Percentiles rank a stretch among this genome's conserved stretches.
These are phyloP conservation scores for Bipolaris victoriae DNA, from an alignment of 2,329 filamentous ascomycete species.

Conservation along the genomic window DNA sequence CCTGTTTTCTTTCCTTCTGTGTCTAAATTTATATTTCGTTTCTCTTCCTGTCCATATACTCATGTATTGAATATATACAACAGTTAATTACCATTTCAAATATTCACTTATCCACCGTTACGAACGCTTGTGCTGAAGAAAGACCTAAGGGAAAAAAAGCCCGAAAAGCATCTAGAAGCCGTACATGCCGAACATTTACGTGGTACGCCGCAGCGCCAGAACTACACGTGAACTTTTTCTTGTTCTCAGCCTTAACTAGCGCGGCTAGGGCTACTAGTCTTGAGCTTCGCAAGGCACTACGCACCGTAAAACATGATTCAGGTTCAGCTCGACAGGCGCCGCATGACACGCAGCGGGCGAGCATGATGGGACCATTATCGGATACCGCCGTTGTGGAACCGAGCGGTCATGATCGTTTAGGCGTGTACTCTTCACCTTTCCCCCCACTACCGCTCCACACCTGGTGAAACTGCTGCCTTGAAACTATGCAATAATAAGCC, in stretches of 20 bases:
- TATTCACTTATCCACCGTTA: too few species aligned
- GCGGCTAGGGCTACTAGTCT: neutral
- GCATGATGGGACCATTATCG: too few species aligned
- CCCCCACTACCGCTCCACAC: too few species aligned
- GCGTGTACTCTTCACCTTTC: too few species aligned
- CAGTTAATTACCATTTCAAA: too few species aligned
- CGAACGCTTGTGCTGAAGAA: too few species aligned
- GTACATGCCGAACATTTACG: neutral
- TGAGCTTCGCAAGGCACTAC: neutral
- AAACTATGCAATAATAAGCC: too few species aligned
- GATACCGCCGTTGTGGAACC: too few species aligned
- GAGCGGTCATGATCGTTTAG: too few species aligned
- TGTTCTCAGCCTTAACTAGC: constrained; percentile 1
- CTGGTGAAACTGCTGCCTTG: too few species aligned
- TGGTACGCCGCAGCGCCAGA: neutral
- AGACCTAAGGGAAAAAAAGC: neutral
- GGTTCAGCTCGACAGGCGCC: constrained; percentile 6
- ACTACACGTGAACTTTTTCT: neutral
- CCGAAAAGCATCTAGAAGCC: neutral
- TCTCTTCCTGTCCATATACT: neutral
- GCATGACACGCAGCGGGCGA: neutral
- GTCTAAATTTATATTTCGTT: neutral
- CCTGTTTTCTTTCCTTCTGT: neutral
- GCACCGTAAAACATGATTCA: neutral
- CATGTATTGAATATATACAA: neutral